Percentiles rank a stretch among this genome's conserved stretches.
These are phyloP conservation scores for Cryomyces minteri DNA, from an alignment of 495 filamentous ascomycete genomes.

Conservation along the genomic window DNA sequence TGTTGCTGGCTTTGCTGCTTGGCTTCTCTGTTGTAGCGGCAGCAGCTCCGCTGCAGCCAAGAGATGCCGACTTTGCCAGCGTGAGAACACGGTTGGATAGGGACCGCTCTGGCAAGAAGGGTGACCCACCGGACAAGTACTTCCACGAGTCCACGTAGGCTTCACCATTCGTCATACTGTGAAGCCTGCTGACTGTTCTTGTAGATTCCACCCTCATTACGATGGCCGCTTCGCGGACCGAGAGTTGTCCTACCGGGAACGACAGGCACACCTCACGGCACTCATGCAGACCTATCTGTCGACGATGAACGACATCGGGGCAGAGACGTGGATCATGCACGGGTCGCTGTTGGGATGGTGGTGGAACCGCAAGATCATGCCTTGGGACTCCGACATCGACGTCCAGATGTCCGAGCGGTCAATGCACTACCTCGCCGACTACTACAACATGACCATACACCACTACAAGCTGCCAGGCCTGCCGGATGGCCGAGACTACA, in stretches of 20 bases:
- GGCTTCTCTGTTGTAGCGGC: background rate
- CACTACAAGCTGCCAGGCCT: conserved; percentile 26
- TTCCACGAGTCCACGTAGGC: conserved; percentile 15
- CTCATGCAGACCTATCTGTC: conserved; percentile 36
- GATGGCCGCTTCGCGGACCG: conserved; percentile 18
- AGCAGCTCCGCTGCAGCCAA: background rate
- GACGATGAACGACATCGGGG: conserved; percentile 35
- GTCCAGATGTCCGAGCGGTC: conserved; percentile 37
- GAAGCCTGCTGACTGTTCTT: background rate
- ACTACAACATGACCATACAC: conserved; percentile 46
- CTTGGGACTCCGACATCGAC: conserved; percentile 45
- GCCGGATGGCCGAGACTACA: conserved; percentile 19
- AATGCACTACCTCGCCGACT: conserved; percentile 35
- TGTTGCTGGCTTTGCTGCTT: too few species aligned
- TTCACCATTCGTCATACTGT: background rate
- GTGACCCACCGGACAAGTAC: conserved; percentile 11
- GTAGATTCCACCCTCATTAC: conserved; percentile 17
- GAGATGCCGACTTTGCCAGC: conserved; percentile 5
- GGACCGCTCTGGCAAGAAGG: conserved; percentile 7
- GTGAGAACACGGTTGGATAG: conserved; percentile 2
- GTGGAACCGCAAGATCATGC: conserved; percentile 46
- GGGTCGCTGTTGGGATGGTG: conserved; percentile 42
- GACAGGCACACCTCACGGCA: conserved; percentile 24
- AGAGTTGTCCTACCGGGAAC: conserved; percentile 6
- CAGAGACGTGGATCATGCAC: conserved; percentile 47